These are phyloP conservation scores for Blastomyces gilchristii DNA, from an alignment of 2,329 filamentous ascomycete species.

Conservation along the genomic window DNA sequence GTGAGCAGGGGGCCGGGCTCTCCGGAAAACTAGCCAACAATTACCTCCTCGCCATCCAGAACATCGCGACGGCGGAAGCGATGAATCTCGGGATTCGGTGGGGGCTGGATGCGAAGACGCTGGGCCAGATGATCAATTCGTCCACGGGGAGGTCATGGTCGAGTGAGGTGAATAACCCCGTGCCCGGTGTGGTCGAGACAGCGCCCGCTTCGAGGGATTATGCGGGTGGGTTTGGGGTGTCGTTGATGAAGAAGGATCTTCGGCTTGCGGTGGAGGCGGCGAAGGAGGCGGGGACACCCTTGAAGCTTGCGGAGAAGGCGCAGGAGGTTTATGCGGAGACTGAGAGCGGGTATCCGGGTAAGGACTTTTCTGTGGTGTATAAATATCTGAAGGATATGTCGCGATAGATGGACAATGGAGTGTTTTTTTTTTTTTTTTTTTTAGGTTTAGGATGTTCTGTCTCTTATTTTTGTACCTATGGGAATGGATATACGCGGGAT, in stretches of 20 bases:
- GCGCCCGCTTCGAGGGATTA: slow-evolving; percentile 70
- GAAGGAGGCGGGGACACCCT: slow-evolving; percentile 52
- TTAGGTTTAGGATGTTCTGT: background rate
- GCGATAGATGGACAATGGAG: slow-evolving; percentile 5
- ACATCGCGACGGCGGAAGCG: slow-evolving; percentile 60
- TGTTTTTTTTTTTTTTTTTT: background rate
- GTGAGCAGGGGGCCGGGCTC: slow-evolving; percentile 71
- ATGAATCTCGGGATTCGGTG: slow-evolving; percentile 56
- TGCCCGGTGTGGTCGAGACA: slow-evolving; percentile 67
- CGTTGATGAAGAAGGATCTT: slow-evolving; percentile 72
- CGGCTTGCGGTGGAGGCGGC: slow-evolving; percentile 63
- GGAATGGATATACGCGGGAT: background rate
- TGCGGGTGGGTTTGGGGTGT: slow-evolving; percentile 63
- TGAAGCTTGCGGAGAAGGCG: slow-evolving; percentile 55
- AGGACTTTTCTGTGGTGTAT: slow-evolving; percentile 76
- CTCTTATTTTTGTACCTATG: background rate
- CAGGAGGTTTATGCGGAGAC: slow-evolving; percentile 58
- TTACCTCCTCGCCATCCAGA: slow-evolving; percentile 88
- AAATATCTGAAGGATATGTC: slow-evolving; percentile 46
- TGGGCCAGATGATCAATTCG: slow-evolving; percentile 81
- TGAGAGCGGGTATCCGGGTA: slow-evolving; percentile 53
- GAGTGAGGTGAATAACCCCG: slow-evolving; percentile 89
- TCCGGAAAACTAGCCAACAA: slow-evolving; percentile 95
- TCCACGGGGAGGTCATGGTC: slow-evolving; percentile 96
- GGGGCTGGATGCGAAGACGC: slow-evolving; percentile 53